Conservation (phyloP, 2,329 filamentous ascomycete species). For the Rachicladosporium sp. region DNA sequence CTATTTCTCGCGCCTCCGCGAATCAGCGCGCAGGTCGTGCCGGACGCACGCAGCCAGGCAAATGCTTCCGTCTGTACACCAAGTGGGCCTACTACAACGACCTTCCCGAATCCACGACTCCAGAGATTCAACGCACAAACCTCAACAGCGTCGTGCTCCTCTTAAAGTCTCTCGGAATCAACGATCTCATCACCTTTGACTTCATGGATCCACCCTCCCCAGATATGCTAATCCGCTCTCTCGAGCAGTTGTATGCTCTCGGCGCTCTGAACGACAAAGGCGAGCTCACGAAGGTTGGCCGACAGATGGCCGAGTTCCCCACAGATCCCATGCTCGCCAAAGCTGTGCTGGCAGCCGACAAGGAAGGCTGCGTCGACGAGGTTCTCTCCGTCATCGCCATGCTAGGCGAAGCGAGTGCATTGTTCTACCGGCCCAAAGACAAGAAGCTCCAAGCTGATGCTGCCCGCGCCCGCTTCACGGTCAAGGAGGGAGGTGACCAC, state of each 20-base stretch:
- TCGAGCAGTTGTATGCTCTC: slow-evolving; percentile 85
- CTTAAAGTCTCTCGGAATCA: slow-evolving; percentile 81
- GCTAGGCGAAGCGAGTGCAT: slow-evolving; percentile 73
- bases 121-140: slow-evolving; percentile 86
- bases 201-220: slow-evolving; percentile 91
- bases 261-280: slow-evolving; percentile 82
- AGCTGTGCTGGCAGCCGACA: slow-evolving; percentile 74
- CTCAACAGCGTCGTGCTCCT: slow-evolving; percentile 73
- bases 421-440: slow-evolving; percentile 93
- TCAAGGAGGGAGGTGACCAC: slow-evolving; percentile 85
- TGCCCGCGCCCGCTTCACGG: slow-evolving; percentile 74
- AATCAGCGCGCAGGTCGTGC: slow-evolving; percentile 89
- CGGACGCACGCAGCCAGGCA: slow-evolving; percentile 81
- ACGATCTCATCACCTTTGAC: slow-evolving; percentile 85
- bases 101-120: slow-evolving; percentile 80
- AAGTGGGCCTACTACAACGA: slow-evolving; percentile 83
- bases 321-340: slow-evolving; percentile 87
- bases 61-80: slow-evolving; percentile 87
- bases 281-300: slow-evolving; percentile 76
- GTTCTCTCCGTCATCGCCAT: slow-evolving; percentile 92
- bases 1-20: slow-evolving; percentile 80
- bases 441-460: slow-evolving; percentile 95
- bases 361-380: slow-evolving; percentile 87
- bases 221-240: slow-evolving; percentile 73
- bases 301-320: slow-evolving; percentile 92